Percentiles rank a stretch among this genome's conserved stretches.
phyloP scores from a whole-genome alignment of 495 filamentous ascomycete species.

The Cryomyces minteri region DNA sequence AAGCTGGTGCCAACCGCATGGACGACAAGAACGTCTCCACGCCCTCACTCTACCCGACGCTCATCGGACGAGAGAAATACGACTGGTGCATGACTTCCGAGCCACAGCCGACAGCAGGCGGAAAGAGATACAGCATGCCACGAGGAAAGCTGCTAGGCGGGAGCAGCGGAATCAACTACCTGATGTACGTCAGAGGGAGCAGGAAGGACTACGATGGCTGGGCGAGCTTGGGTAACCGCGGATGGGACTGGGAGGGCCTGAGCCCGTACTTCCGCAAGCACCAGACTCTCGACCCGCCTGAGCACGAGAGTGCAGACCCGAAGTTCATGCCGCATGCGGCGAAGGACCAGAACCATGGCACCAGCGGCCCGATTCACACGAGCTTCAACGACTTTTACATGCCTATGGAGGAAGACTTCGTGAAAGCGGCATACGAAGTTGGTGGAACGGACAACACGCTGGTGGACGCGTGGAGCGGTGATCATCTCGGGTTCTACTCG shows the following conservation, averaged over 20 bases:
- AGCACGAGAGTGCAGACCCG: not conserved
- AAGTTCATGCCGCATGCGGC: slow-evolving; percentile 8
- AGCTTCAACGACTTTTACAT: slow-evolving; percentile 16
- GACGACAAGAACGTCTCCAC: slow-evolving; percentile 9
- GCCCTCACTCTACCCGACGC: slow-evolving; percentile 6
- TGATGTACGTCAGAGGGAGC: slow-evolving; percentile 10
- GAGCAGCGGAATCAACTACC: slow-evolving; percentile 16
- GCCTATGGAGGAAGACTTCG: slow-evolving; percentile 16
- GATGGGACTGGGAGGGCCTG: slow-evolving; percentile 2
- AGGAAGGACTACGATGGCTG: slow-evolving; percentile 11
- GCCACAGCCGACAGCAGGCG: not conserved
- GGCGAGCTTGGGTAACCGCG: slow-evolving; percentile 3
- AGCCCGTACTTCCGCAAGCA: slow-evolving; percentile 11
- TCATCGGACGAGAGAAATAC: slow-evolving; percentile 9
- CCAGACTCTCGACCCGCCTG: slow-evolving; percentile 6
- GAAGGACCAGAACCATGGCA: slow-evolving; percentile 8
- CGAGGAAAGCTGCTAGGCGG: slow-evolving; percentile 27
- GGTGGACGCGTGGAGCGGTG: slow-evolving; percentile 9
- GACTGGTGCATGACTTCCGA: slow-evolving; percentile 9
- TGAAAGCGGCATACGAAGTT: slow-evolving; percentile 12
- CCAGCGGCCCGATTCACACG: slow-evolving; percentile 11
- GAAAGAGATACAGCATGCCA: slow-evolving; percentile 14
- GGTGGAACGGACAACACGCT: slow-evolving; percentile 7
- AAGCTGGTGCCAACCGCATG: slow-evolving; percentile 12
- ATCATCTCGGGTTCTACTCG: slow-evolving; percentile 8